Conservation (phyloP, 176 grass and related monocot genomes). For the Oryza punctata region DNA sequence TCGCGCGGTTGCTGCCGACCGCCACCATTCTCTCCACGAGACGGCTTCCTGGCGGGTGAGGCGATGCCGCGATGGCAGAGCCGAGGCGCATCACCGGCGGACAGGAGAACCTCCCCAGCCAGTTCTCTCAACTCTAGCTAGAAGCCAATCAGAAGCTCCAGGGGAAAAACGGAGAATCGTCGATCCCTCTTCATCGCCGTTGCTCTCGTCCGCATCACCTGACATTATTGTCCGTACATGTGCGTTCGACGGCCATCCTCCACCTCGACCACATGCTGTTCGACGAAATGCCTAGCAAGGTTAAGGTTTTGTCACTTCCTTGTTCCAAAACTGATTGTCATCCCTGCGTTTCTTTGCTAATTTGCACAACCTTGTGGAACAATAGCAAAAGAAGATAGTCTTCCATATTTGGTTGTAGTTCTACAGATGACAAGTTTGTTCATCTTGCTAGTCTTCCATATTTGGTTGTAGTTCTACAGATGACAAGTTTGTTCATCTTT, state of each 20-base stretch:
- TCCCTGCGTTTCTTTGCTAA: neutral
- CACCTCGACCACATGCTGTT: neutral
- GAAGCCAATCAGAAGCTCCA: too few species aligned
- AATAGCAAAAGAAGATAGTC: neutral
- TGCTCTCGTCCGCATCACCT: neutral
- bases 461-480: neutral
- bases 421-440: neutral
- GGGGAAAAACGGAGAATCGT: too few species aligned
- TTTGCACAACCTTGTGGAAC: neutral
- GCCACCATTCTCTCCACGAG: too few species aligned
- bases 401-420: neutral
- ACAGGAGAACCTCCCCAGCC: too few species aligned
- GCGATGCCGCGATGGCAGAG: too few species aligned
- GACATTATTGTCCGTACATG: too few species aligned
- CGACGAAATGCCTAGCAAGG: constrained; percentile 19
- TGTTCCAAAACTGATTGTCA: too few species aligned
- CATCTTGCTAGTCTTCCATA: neutral
- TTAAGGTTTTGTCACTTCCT: neutral
- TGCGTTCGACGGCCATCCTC: neutral
- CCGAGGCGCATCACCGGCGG: too few species aligned
- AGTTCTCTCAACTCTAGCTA: too few species aligned
- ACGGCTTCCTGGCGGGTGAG: too few species aligned
- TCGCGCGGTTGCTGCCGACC: too few species aligned
- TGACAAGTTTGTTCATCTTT: neutral
- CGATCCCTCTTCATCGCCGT: too few species aligned